These are phyloP conservation scores for Xylaria castorea DNA, from an alignment of 495 filamentous ascomycete species.

Conservation along the genomic window DNA sequence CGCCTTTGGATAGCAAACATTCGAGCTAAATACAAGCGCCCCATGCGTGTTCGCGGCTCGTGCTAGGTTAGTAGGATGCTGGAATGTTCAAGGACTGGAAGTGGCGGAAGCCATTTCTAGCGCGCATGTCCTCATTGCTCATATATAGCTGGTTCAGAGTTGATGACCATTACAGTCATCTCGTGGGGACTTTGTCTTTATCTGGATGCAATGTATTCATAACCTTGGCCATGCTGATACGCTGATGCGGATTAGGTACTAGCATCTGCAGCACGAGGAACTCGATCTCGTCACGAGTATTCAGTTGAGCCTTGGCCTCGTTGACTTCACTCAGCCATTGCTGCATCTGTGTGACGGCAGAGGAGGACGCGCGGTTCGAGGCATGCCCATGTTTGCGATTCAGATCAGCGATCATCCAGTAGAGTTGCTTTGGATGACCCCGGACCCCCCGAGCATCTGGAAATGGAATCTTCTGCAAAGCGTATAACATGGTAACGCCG, in stretches of 20 bases:
- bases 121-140: not conserved
- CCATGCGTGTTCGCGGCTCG: not conserved
- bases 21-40: not conserved
- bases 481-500: conserved; percentile 58
- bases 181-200: conserved; percentile 18
- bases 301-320: conserved; percentile 44
- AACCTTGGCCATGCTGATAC: conserved; percentile 51
- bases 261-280: conserved; percentile 54
- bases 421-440: conserved; percentile 50
- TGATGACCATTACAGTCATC: not conserved
- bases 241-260: conserved; percentile 48
- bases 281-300: conserved; percentile 49
- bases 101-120: not conserved
- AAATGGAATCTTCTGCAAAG: conserved; percentile 53
- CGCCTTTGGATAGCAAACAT: not conserved
- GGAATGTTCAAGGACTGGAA: not conserved
- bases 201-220: conserved; percentile 45
- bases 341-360: conserved; percentile 51
- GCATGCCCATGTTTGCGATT: conserved; percentile 36
- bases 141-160: not conserved
- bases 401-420: conserved; percentile 56
- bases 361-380: conserved; percentile 31
- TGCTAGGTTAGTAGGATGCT: not conserved
- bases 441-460: conserved; percentile 52
- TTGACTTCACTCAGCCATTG: conserved; percentile 54